Percentiles rank a stretch among this genome's conserved stretches.
Conservation (phyloP, 78 protist genomes). For the Anaeramoeba flamelloides region DNA sequence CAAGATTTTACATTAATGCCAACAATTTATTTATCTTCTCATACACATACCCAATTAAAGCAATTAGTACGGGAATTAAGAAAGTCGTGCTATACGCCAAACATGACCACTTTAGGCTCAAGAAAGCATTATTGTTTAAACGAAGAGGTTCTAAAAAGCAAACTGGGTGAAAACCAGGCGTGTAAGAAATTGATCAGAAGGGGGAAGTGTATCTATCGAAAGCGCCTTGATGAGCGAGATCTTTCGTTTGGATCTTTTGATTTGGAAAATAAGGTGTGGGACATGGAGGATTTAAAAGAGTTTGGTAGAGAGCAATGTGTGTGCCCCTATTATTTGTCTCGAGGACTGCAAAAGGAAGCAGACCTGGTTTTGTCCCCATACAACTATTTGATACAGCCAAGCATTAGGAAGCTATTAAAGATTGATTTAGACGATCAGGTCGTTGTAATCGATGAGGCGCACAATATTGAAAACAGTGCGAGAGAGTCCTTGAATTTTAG, state of each 20-base stretch:
- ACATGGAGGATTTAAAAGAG: conserved; percentile 27
- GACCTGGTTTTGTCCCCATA: conserved; percentile 32
- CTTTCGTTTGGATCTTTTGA: not conserved
- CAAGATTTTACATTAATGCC: too few species aligned
- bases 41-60: conserved; percentile 31
- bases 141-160: not conserved
- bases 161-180: too few species aligned
- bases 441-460: conserved; percentile 73
- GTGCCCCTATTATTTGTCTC: conserved; percentile 34
- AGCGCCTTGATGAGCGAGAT: not conserved
- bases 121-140: conserved; percentile 33
- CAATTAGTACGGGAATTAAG: conserved; percentile 18
- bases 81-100: not conserved
- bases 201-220: not conserved
- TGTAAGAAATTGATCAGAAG: conserved; percentile 6
- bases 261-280: not conserved
- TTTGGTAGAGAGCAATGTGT: not conserved
- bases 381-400: conserved; percentile 25
- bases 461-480: conserved; percentile 36
- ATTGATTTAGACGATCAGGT: conserved; percentile 16
- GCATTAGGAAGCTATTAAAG: not conserved
- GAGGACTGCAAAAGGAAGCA: conserved; percentile 3
- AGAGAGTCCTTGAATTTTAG: too few species aligned
- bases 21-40: too few species aligned
- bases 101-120: conserved; percentile 15